Evolutionary conservation across 2,329 filamentous ascomycete genomes (phyloP).

Genomic region (Apiospora rasikravindrae): DNA sequence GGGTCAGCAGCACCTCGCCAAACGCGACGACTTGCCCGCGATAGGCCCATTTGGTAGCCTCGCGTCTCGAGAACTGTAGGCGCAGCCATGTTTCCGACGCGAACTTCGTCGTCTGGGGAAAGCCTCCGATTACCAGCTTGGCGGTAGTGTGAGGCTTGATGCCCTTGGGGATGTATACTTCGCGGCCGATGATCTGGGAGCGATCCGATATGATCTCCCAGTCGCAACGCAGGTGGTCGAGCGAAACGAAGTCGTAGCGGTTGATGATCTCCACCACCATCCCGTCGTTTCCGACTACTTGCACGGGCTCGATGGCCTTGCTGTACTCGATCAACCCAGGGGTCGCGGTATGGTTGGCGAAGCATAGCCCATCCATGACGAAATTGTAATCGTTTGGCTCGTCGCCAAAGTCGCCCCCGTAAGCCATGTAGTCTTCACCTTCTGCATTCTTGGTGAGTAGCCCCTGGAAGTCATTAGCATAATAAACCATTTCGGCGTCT

Average conservation of each 20-base stretch:
- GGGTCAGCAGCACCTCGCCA: slow-evolving; percentile 50
- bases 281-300: slow-evolving; percentile 52
- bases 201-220: slow-evolving; percentile 50
- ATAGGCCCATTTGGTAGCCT: slow-evolving; percentile 56
- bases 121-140: slow-evolving; percentile 39
- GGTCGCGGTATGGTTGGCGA: slow-evolving; percentile 54
- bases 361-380: slow-evolving; percentile 60
- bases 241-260: slow-evolving; percentile 57
- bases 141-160: slow-evolving; percentile 50
- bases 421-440: slow-evolving; percentile 57
- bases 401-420: slow-evolving; percentile 67
- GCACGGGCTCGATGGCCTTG: slow-evolving; percentile 64
- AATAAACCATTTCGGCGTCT: neutral
- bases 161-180: slow-evolving; percentile 47
- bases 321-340: slow-evolving; percentile 60
- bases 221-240: slow-evolving; percentile 55
- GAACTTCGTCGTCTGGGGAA: slow-evolving; percentile 32
- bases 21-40: slow-evolving; percentile 58
- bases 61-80: slow-evolving; percentile 51
- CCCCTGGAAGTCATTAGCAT: slow-evolving; percentile 34
- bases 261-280: slow-evolving; percentile 54
- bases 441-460: slow-evolving; percentile 49
- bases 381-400: slow-evolving; percentile 65
- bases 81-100: slow-evolving; percentile 52
- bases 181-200: slow-evolving; percentile 39